Conservation (phyloP, 2,329 filamentous ascomycete species). For the Dactylonectria macrodidyma region DNA sequence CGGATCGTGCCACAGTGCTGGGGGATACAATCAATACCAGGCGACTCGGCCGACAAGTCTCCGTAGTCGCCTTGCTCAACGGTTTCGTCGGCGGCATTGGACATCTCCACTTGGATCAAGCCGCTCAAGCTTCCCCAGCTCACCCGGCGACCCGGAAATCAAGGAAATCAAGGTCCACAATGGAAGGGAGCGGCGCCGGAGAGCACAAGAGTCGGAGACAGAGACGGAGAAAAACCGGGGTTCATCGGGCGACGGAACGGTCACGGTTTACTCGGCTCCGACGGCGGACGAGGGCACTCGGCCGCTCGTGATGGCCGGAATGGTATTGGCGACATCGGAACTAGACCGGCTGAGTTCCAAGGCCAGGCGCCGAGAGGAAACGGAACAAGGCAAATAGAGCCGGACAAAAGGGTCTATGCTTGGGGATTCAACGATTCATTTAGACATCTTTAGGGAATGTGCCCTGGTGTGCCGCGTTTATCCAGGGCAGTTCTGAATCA, state of each 20-base stretch:
- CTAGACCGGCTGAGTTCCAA: conserved; percentile 51
- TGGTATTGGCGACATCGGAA: conserved; percentile 49
- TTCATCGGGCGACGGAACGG: conserved; percentile 39
- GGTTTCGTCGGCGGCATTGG: conserved; percentile 47
- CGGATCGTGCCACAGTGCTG: conserved; percentile 29
- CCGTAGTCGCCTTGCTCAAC: conserved; percentile 42
- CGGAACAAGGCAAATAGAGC: neutral
- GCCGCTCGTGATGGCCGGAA: conserved; percentile 47
- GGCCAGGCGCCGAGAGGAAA: conserved; percentile 39
- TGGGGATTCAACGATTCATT: neutral
- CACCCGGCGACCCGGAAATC: conserved; percentile 19
- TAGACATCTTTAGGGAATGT: conserved; percentile 13
- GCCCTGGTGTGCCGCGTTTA: conserved; percentile 23
- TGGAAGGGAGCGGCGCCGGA: conserved; percentile 50
- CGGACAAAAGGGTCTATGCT: neutral
- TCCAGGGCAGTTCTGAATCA: conserved; percentile 7
- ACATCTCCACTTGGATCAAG: conserved; percentile 39
- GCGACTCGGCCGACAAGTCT: conserved; percentile 43
- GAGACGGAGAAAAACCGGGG: conserved; percentile 46
- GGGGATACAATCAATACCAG: conserved; percentile 40
- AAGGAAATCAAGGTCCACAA: conserved; percentile 36
- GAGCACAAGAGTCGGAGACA: conserved; percentile 49
- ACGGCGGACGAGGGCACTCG: conserved; percentile 39
- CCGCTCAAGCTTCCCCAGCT: conserved; percentile 35
- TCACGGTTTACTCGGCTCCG: conserved; percentile 39